Evolutionary conservation across 176 grass and related monocot genomes (phyloP), one percentile per base, ranked within the genome.

Genomic region (Oryza meridionalis): DNA sequence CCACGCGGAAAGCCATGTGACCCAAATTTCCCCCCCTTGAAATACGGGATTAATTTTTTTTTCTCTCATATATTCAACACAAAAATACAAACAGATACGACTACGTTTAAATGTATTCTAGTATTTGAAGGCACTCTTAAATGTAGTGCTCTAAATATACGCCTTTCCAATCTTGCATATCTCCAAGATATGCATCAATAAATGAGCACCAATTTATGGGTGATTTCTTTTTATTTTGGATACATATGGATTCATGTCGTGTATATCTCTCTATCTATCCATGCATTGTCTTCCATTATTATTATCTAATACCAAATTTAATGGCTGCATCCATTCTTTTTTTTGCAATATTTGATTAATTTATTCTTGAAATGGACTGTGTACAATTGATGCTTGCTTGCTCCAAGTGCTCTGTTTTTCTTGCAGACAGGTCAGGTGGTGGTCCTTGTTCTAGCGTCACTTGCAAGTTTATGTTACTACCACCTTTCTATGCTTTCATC

Each of bases 401-500:
- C 65, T 22, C 22, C 31, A 35, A 7, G 42, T 24, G 78, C 65
- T 51, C 11, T 81, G 47, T 67, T 63, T 22, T 4, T 70, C 32
- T 10, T n/a, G 16, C 77, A 55, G 77, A 43, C 33, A 75, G 45
- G 62, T 29, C 32, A 51, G 9, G 4, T 32, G 75, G 83, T 86
- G 83, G 83, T 82, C 88, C 72, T 69, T 8, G 8, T 26, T 11
- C 51, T 66, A 72, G 88, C 83, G 33, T 82, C 83, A 37, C 9
- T 82, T 82, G 24, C 44, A 86, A 82, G 73, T 72, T 21, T 38
- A 13, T 65, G 59, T 40, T 50, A 38, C 19, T 58, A 58, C 53
- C 53, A 13, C 13, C 58, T 45, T 62, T 62, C 63, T 7, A 63
- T 61, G 26, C 67, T 85, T 72, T 25, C 75, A 65, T 85, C 67